These are phyloP conservation scores for Delonix regia DNA, from an alignment of 306 rosid genomes.

Conservation along the genomic window DNA sequence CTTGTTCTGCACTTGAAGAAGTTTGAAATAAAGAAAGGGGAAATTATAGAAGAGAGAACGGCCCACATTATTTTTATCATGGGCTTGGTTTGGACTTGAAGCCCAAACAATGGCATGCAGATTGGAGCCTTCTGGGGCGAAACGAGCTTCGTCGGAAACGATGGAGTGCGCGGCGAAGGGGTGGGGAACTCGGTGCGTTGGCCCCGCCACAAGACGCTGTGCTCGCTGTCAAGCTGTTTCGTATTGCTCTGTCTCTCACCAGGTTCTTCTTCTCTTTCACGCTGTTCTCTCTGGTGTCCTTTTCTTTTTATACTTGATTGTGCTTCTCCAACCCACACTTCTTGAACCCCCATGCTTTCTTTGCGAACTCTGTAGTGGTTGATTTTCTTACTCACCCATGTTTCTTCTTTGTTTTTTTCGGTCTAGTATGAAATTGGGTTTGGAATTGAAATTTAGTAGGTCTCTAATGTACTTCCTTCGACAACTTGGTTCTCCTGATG, in stretches of 20 bases:
- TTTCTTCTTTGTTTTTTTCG: background rate
- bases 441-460: background rate
- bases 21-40: too few relatives aligned
- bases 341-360: background rate
- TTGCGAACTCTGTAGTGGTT: background rate
- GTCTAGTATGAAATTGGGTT: background rate
- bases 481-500: background rate
- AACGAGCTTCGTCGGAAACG: background rate
- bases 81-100: background rate
- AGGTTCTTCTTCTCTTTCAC: conserved; percentile 44
- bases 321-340: conserved; percentile 1
- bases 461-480: background rate
- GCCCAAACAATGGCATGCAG: background rate
- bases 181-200: conserved; percentile 62
- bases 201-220: conserved; percentile 63
- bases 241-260: conserved; percentile 82
- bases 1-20: too few relatives aligned
- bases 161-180: conserved; percentile 94
- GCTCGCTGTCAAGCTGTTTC: conserved; percentile 82
- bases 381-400: background rate
- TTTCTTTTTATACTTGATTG: background rate
- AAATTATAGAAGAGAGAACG: too few relatives aligned
- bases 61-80: too few relatives aligned
- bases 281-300: background rate
- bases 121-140: background rate